phyloP scores from a whole-genome alignment of 2,329 filamentous ascomycete species.

The Eutypa lata region DNA sequence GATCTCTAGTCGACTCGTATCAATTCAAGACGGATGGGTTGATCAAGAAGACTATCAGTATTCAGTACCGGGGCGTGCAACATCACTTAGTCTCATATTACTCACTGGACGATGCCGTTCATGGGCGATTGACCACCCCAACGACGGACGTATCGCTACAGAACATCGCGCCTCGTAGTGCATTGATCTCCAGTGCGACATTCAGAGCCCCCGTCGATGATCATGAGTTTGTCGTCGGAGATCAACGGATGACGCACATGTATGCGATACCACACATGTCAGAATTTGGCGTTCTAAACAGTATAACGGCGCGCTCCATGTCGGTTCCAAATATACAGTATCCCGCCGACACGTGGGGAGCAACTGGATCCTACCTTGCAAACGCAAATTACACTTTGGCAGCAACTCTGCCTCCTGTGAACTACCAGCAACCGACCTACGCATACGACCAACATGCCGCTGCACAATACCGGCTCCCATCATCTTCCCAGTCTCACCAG shows the following conservation, averaged over 20 bases:
- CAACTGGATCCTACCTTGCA: not conserved
- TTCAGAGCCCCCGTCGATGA: constrained; percentile 67
- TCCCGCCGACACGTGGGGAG: constrained; percentile 1
- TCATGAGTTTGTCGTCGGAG: constrained; percentile 11
- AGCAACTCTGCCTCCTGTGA: constrained; percentile 6
- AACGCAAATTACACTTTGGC: constrained; percentile 6
- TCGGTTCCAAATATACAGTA: constrained; percentile 16
- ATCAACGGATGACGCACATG: constrained; percentile 2
- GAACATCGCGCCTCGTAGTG: constrained; percentile 51
- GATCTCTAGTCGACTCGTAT: constrained; percentile 86
- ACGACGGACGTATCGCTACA: constrained; percentile 48
- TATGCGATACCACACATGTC: not conserved
- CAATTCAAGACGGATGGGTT: constrained; percentile 79
- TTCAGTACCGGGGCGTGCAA: constrained; percentile 68
- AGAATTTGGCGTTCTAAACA: constrained; percentile 4
- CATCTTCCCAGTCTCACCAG: constrained; percentile 1
- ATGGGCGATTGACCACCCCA: constrained; percentile 57
- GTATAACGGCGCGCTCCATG: constrained; percentile 10
- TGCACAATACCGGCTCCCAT: constrained; percentile 5
- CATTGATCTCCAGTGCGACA: constrained; percentile 60
- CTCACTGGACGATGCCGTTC: constrained; percentile 72
- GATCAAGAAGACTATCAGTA: constrained; percentile 90
- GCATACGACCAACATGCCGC: constrained; percentile 2
- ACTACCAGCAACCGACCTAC: constrained; percentile 5
- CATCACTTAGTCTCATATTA: constrained; percentile 93